Evolutionary conservation across 1,284 basidiomycete species (phyloP).

Genomic region (Puccinia horiana): DNA sequence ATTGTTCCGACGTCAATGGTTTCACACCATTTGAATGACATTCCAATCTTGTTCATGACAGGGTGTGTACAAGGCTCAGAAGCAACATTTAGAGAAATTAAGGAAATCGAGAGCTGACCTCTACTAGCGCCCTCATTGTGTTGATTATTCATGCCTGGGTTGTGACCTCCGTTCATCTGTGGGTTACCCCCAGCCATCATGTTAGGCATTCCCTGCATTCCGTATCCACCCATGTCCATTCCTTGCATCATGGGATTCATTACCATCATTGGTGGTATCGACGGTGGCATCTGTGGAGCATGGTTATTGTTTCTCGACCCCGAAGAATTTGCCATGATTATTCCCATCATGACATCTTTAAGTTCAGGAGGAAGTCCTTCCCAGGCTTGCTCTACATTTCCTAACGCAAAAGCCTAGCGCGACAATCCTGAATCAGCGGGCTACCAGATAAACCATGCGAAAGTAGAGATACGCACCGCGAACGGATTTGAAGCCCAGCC

Average conservation of each 20-base stretch:
- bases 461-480: conserved; percentile 32
- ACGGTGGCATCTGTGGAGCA: conserved; percentile 32
- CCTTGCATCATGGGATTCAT: conserved; percentile 49
- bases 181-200: conserved; percentile 41
- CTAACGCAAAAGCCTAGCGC: conserved; percentile 35
- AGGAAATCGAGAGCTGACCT: conserved; percentile 47
- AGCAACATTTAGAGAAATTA: conserved; percentile 12
- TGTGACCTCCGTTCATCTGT: conserved; percentile 46
- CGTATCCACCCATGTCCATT: conserved; percentile 45
- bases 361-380: conserved; percentile 29
- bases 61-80: conserved; percentile 33
- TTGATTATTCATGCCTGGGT: conserved; percentile 45
- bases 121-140: conserved; percentile 47
- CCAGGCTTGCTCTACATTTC: conserved; percentile 48
- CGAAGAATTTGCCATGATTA: conserved; percentile 41
- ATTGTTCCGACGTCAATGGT: neutral
- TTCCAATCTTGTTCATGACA: conserved; percentile 30
- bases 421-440: neutral
- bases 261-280: conserved; percentile 47
- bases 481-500: conserved; percentile 46
- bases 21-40: conserved; percentile 14
- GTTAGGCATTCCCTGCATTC: conserved; percentile 47
- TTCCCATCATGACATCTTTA: conserved; percentile 46
- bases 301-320: conserved; percentile 39
- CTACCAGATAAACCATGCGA: neutral